Evolutionary conservation across 2,329 filamentous ascomycete genomes (phyloP), one percentile per base, ranked within the genome.

Genomic region (Colletotrichum aenigma): DNA sequence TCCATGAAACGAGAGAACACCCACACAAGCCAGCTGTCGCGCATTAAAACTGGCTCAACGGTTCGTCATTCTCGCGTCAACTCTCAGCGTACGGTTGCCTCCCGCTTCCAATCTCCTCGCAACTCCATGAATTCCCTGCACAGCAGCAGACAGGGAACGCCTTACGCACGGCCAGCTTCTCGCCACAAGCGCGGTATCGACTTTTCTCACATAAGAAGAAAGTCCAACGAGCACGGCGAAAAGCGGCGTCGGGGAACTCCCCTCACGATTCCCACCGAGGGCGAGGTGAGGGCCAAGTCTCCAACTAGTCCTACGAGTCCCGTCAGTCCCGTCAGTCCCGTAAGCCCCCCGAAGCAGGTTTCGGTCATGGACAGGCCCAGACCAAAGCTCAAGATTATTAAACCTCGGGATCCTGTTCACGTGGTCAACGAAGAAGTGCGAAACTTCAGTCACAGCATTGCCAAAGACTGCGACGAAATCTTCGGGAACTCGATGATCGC

Each of bases 391-490:
- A 81, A 81, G 43, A 68, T 80, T 6, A 73, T 80, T 24, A 71
- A 77, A 48, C 24, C 38, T 28, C 66, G 74, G 10, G 77, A 79
- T 18, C 72, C 74, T 18, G 70, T 48, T n/a, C 75, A 83, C 66
- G 79, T 86, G 55, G 84, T 89, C 79, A 93, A 91, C 79, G 95
- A 96, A 74, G 96, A 98, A 82, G 91, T 97, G 70, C 90, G 95
- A 8, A 93, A 96, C 79, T 94, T 97, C 73, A 98, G 95, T 79
- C 92, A 91, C 79, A 95, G 95, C 80, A 93, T 98, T 76, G 95
- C 95, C 66, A 95, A 95, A 83, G 95, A 97, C 74, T 97, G 96
- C 81, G 96, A 78, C 81, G 95, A 97, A 80, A 96, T 96, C 2
- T 98, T 98, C 86, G 96, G 95, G 81, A 92, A 94, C 79, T 89